Evolutionary conservation across 306 rosid genomes (phyloP).

Genomic region (Albizia julibrissin): DNA sequence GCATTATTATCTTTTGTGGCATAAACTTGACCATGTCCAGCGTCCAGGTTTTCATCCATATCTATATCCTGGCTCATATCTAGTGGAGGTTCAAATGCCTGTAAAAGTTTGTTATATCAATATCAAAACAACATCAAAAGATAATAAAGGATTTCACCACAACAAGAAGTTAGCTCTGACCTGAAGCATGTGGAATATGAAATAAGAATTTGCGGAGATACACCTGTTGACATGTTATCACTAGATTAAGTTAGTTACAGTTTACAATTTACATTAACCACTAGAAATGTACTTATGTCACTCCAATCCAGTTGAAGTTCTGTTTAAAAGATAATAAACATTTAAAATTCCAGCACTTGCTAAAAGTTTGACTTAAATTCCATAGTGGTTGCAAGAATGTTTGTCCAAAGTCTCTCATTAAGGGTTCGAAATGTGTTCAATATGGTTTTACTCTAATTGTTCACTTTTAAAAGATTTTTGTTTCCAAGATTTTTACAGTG

Average conservation of each 20-base stretch:
- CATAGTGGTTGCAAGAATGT: neutral
- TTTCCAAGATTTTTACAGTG: neutral
- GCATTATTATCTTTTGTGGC: constrained; percentile 45
- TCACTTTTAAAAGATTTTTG: neutral
- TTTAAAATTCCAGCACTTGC: neutral
- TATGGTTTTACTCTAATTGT: neutral
- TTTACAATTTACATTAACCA: neutral
- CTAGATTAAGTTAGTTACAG: neutral
- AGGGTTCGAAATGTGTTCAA: constrained; percentile 10
- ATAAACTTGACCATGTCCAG: constrained; percentile 37
- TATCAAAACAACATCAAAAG: constrained; percentile 22
- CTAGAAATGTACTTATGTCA: neutral
- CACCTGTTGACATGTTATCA: constrained; percentile 60
- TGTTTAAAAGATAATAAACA: neutral
- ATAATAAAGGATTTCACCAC: neutral
- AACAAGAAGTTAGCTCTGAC: constrained; percentile 46
- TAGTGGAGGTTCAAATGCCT: constrained; percentile 97
- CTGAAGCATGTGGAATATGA: constrained; percentile 94
- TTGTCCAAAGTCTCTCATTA: neutral
- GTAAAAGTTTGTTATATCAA: constrained; percentile 18
- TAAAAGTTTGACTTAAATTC: neutral
- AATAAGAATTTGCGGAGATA: constrained; percentile 73
- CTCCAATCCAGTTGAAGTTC: neutral
- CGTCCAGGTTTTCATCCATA: constrained; percentile 47
- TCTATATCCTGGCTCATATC: constrained; percentile 79